Conservation (phyloP, 1,139 yeast species). For the Geotrichum phurueaensis region DNA sequence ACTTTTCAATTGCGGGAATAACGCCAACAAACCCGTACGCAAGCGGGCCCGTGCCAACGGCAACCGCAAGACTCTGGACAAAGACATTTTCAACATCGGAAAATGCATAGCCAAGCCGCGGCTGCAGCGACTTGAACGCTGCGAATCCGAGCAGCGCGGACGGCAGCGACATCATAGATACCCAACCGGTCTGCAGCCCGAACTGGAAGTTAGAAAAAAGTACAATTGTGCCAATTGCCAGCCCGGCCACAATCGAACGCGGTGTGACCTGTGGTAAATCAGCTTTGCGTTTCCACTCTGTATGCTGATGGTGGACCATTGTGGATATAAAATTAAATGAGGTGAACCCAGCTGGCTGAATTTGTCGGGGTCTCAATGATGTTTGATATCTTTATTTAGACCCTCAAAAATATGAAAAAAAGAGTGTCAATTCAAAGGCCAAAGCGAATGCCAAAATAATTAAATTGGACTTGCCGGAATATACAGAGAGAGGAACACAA, state of each 20-base stretch:
- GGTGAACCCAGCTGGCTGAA: neutral
- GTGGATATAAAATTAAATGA: neutral
- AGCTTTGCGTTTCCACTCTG: conserved; percentile 13
- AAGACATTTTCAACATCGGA: conserved; percentile 91
- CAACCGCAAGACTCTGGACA: conserved; percentile 88
- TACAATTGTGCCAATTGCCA: conserved; percentile 47
- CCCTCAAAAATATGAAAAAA: too few species aligned
- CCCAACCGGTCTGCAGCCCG: conserved; percentile 98
- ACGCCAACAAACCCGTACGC: conserved; percentile 95
- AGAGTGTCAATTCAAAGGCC: neutral
- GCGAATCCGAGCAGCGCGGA: conserved; percentile 87
- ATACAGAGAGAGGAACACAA: too few species aligned
- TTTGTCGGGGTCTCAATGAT: neutral
- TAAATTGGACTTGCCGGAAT: neutral
- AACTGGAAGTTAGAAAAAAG: conserved; percentile 87
- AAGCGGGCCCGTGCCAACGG: conserved; percentile 95
- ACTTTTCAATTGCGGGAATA: conserved; percentile 92
- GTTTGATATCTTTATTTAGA: neutral
- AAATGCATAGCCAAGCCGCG: conserved; percentile 46
- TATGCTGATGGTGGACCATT: neutral
- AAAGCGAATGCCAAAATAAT: neutral
- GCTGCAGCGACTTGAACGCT: conserved; percentile 51
- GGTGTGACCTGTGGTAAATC: conserved; percentile 52
- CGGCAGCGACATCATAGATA: conserved; percentile 98
- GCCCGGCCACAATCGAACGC: conserved; percentile 66